phyloP scores from a whole-genome alignment of 2,329 filamentous ascomycete species.

The Thielaviopsis cerberus region DNA sequence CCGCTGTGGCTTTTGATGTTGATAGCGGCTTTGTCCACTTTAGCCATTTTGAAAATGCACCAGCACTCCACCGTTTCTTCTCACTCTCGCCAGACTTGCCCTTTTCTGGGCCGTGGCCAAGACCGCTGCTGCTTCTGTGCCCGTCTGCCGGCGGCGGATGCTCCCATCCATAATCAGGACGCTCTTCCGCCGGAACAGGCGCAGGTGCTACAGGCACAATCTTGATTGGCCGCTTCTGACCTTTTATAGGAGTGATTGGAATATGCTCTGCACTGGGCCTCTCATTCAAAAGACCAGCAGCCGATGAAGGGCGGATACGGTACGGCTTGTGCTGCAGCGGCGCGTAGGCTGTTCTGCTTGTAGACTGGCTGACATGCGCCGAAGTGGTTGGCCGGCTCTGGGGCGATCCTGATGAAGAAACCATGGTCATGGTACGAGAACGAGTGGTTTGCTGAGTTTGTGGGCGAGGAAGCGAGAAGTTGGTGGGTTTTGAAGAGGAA shows the following conservation, averaged over 20 bases:
- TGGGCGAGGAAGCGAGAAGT: background rate
- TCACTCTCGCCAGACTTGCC: background rate
- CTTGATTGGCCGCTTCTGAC: background rate
- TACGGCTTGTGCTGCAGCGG: background rate
- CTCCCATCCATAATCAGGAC: conserved; percentile 11
- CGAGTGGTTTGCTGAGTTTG: background rate
- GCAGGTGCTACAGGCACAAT: conserved; percentile 6
- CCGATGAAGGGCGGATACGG: background rate
- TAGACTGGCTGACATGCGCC: background rate
- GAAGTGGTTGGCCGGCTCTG: background rate
- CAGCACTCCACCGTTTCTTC: conserved; percentile 11
- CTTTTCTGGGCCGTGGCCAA: background rate
- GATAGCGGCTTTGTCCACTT: conserved; percentile 8
- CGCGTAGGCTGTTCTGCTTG: background rate
- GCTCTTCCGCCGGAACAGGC: conserved; percentile 5
- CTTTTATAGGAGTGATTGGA: background rate
- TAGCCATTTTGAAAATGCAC: conserved; percentile 2
- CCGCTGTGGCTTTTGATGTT: background rate
- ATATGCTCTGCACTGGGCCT: background rate
- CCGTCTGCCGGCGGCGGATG: background rate
- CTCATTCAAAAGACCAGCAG: conserved; percentile 1
- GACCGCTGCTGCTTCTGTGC: background rate
- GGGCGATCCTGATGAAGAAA: background rate
- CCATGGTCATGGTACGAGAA: background rate
- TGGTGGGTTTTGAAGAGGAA: background rate